Conservation (phyloP, 345 rosid species). For the Salix caprea region DNA sequence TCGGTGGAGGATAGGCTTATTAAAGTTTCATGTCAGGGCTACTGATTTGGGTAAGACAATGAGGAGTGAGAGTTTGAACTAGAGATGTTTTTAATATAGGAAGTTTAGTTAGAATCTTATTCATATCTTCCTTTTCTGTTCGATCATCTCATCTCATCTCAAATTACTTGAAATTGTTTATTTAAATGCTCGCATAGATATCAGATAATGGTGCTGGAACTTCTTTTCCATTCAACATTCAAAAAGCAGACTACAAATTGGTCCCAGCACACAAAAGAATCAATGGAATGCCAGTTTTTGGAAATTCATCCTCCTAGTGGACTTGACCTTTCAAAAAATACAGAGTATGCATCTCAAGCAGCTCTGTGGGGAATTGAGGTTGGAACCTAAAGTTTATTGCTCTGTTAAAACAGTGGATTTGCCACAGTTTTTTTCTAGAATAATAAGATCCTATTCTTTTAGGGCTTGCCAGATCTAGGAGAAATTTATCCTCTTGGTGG, state of each 20-base stretch:
- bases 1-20: not conserved
- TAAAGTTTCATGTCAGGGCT: not conserved
- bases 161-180: not conserved
- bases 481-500: constrained; percentile 95
- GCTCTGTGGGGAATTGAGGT: constrained; percentile 96
- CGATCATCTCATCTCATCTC: too few relatives aligned
- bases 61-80: not conserved
- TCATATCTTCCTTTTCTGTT: not conserved
- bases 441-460: constrained; percentile 47
- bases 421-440: constrained; percentile 24
- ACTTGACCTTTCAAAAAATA: constrained; percentile 64
- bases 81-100: not conserved
- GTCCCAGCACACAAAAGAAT: constrained; percentile 38
- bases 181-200: constrained; percentile 49
- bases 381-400: constrained; percentile 21
- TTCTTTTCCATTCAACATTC: constrained; percentile 51
- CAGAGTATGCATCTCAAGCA: constrained; percentile 80
- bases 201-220: constrained; percentile 79
- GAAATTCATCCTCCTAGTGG: constrained; percentile 72
- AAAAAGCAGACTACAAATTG: constrained; percentile 39
- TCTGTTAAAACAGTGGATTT: not conserved
- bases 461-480: constrained; percentile 91
- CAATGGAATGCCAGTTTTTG: constrained; percentile 51
- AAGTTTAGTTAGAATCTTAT: not conserved
- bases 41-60: not conserved